Evolutionary conservation across 805 yeast genomes (phyloP).

Genomic region (Blastobotrys parvus): DNA sequence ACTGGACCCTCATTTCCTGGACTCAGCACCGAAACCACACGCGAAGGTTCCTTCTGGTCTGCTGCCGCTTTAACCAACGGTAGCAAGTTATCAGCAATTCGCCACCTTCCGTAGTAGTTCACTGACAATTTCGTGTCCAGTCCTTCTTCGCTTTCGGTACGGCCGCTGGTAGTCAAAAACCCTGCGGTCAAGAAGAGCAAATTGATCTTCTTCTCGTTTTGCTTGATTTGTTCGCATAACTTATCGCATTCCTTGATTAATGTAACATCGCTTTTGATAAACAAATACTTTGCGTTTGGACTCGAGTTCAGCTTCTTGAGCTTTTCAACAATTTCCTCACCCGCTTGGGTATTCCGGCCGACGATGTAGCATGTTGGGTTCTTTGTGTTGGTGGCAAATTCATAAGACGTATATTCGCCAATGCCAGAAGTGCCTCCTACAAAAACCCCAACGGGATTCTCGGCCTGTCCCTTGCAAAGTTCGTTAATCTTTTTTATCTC

Average conservation of each 20-base stretch:
- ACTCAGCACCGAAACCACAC: conserved; percentile 21
- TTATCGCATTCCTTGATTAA: conserved; percentile 17
- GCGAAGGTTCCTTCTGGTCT: conserved; percentile 17
- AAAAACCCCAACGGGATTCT: conserved; percentile 11
- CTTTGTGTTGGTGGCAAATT: conserved; percentile 19
- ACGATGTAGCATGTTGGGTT: conserved; percentile 22
- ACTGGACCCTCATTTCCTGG: conserved; percentile 20
- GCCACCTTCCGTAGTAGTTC: conserved; percentile 24
- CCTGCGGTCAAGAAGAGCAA: conserved; percentile 17
- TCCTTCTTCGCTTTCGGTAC: conserved; percentile 23
- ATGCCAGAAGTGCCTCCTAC: conserved; percentile 26
- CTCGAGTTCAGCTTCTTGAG: conserved; percentile 15
- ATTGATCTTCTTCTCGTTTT: conserved; percentile 16
- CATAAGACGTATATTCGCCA: conserved; percentile 23
- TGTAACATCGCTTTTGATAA: conserved; percentile 17
- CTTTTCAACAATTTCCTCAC: conserved; percentile 14
- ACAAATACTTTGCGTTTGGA: conserved; percentile 9
- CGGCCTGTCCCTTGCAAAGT: neutral
- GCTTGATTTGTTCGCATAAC: conserved; percentile 8
- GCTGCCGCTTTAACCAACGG: conserved; percentile 19
- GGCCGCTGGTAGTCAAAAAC: conserved; percentile 21
- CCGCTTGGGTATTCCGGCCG: conserved; percentile 21
- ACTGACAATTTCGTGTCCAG: conserved; percentile 21
- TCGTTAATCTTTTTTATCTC: neutral
- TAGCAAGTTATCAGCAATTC: conserved; percentile 15